Conservation (phyloP, 2,329 filamentous ascomycete genomes). For the Pyrenochaeta sp. region DNA sequence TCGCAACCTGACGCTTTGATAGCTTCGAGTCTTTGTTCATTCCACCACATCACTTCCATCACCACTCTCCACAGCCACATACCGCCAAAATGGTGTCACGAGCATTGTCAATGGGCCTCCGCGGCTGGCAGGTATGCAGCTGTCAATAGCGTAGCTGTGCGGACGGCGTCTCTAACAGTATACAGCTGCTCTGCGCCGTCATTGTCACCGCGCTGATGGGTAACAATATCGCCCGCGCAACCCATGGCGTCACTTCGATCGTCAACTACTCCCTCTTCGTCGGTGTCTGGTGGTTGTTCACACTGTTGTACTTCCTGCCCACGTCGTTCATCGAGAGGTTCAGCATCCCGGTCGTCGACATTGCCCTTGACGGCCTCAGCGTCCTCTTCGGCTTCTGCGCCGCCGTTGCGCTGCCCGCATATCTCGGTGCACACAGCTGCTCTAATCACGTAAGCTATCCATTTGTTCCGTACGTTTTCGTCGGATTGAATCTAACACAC, state of each 20-base stretch:
- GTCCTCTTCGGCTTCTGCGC: constrained; percentile 75
- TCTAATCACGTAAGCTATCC: constrained; percentile 60
- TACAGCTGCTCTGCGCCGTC: constrained; percentile 66
- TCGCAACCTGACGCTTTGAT: constrained; percentile 22
- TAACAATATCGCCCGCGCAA: constrained; percentile 66
- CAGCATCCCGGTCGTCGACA: constrained; percentile 61
- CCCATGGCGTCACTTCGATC: constrained; percentile 63
- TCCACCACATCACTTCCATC: constrained; percentile 9
- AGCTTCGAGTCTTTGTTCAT: constrained; percentile 6
- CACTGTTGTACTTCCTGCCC: constrained; percentile 68
- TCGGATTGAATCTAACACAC: constrained; percentile 11
- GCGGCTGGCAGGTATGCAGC: constrained; percentile 48
- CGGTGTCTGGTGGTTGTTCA: constrained; percentile 70
- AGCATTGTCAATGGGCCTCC: constrained; percentile 51
- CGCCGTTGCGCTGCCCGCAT: constrained; percentile 74
- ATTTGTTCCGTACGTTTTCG: background rate
- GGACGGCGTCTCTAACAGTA: background rate
- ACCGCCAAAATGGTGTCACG: constrained; percentile 51
- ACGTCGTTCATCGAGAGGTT: constrained; percentile 64
- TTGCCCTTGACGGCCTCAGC: constrained; percentile 66
- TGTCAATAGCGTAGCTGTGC: background rate
- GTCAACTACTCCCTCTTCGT: constrained; percentile 75
- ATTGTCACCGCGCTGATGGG: constrained; percentile 69
- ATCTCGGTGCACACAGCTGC: constrained; percentile 75
- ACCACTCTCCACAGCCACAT: constrained; percentile 15